Evolutionary conservation across 1,284 basidiomycete species (phyloP).

Genomic region (Coniferiporia sulphurascens): DNA sequence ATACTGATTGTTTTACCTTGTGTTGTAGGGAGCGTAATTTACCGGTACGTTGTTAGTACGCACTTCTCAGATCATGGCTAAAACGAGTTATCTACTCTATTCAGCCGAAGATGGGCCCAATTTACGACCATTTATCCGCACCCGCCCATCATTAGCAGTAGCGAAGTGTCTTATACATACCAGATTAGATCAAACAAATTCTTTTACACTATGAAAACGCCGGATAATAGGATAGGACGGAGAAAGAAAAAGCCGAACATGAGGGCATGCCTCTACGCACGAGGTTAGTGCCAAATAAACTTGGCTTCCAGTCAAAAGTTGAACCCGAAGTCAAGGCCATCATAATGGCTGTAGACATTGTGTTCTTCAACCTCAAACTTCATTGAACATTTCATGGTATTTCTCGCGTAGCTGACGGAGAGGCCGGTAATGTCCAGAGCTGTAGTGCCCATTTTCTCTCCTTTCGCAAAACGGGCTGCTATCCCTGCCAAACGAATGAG

Average conservation of each 20-base stretch:
- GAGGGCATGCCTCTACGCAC: background rate
- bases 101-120: conserved; percentile 20
- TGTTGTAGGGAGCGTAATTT: conserved; percentile 21
- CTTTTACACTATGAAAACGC: background rate
- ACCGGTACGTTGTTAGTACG: conserved; percentile 14
- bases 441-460: conserved; percentile 30
- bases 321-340: background rate
- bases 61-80: background rate
- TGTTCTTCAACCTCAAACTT: conserved; percentile 35
- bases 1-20: background rate
- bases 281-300: no score
- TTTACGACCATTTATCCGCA: conserved; percentile 21
- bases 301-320: no score
- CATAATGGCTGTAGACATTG: conserved; percentile 1
- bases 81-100: background rate
- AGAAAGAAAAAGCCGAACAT: background rate
- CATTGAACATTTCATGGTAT: conserved; percentile 37
- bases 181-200: background rate
- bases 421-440: conserved; percentile 30
- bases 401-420: conserved; percentile 38
- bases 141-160: conserved; percentile 16
- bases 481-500: conserved; percentile 23
- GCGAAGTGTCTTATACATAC: background rate
- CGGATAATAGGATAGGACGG: background rate
- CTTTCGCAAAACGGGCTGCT: conserved; percentile 30